Evolutionary conservation across 495 filamentous ascomycete species (phyloP).

Genomic region (Lentithecium fluviatile): DNA sequence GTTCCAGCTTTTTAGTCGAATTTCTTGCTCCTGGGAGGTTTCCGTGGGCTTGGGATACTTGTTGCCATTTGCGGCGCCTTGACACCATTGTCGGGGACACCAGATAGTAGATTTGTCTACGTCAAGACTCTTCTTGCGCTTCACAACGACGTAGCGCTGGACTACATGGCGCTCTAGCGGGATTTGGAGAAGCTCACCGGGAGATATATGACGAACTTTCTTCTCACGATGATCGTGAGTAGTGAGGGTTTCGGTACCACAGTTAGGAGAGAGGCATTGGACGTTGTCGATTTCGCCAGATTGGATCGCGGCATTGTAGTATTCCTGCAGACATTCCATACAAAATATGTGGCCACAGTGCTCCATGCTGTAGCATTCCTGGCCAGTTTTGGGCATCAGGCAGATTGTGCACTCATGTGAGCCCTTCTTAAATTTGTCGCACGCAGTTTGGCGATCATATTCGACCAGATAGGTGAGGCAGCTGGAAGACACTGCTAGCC

Average conservation of each 20-base stretch:
- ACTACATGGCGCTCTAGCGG: constrained; percentile 69
- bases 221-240: constrained; percentile 1
- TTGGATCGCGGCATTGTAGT: constrained; percentile 80
- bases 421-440: too few species aligned
- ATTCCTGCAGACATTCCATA: constrained; percentile 76
- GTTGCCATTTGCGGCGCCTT: constrained; percentile 66
- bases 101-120: constrained; percentile 89
- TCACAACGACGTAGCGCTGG: constrained; percentile 82
- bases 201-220: constrained; percentile 65
- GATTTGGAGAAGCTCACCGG: constrained; percentile 83
- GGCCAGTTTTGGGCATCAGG: constrained; percentile 85
- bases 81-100: constrained; percentile 89
- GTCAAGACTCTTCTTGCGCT: constrained; percentile 84
- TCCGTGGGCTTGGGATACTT: not conserved
- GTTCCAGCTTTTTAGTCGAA: constrained; percentile 36
- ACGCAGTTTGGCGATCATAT: too few species aligned
- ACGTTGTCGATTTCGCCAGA: constrained; percentile 61
- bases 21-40: not conserved
- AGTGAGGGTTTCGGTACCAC: too few species aligned
- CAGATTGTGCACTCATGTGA: too few species aligned
- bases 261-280: too few species aligned
- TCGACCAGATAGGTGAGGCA: too few species aligned
- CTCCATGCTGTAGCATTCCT: constrained; percentile 70
- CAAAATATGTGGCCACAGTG: constrained; percentile 92
- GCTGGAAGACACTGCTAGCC: too few species aligned